These are phyloP conservation scores for Trebouxiophyceae sp. DNA, from an alignment of 163 green algal genomes.

Conservation along the genomic window DNA sequence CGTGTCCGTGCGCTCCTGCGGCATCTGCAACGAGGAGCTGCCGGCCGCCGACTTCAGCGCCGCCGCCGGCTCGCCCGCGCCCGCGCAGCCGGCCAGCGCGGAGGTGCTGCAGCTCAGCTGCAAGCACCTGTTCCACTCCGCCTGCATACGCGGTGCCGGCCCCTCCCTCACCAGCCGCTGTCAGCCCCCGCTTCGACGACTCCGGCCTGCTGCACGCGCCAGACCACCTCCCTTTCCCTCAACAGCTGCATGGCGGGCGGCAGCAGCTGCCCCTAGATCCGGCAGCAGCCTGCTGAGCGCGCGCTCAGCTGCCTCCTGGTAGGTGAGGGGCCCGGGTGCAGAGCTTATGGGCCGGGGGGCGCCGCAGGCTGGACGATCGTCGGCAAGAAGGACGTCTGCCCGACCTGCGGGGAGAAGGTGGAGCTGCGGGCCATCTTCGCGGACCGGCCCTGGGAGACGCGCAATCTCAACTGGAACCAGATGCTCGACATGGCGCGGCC, in stretches of 20 bases:
- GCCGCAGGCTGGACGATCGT: conserved; percentile 59
- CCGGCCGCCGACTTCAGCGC: neutral
- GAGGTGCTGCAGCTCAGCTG: conserved; percentile 63
- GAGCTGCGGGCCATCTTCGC: conserved; percentile 64
- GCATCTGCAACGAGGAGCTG: conserved; percentile 64
- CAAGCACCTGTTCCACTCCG: conserved; percentile 83
- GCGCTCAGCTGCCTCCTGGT: too few relatives aligned
- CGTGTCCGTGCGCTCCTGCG: conserved; percentile 59
- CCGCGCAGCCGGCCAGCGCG: neutral
- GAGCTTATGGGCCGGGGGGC: too few relatives aligned
- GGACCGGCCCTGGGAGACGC: conserved; percentile 76
- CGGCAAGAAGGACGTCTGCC: conserved; percentile 80
- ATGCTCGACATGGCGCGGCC: neutral
- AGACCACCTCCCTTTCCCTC: too few relatives aligned
- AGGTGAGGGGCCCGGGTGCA: too few relatives aligned
- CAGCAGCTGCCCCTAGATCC: too few relatives aligned
- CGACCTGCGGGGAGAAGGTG: conserved; percentile 82
- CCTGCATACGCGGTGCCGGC: neutral
- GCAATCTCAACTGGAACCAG: conserved; percentile 70
- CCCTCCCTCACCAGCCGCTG: neutral
- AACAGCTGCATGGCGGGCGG: too few relatives aligned
- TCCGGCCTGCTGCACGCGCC: too few relatives aligned
- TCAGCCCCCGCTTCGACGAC: too few relatives aligned
- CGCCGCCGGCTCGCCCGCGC: neutral
- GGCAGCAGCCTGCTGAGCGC: too few relatives aligned